These are phyloP conservation scores for Mucor irregularis DNA, from an alignment of 371 early-diverging fungal species.

Conservation along the genomic window DNA sequence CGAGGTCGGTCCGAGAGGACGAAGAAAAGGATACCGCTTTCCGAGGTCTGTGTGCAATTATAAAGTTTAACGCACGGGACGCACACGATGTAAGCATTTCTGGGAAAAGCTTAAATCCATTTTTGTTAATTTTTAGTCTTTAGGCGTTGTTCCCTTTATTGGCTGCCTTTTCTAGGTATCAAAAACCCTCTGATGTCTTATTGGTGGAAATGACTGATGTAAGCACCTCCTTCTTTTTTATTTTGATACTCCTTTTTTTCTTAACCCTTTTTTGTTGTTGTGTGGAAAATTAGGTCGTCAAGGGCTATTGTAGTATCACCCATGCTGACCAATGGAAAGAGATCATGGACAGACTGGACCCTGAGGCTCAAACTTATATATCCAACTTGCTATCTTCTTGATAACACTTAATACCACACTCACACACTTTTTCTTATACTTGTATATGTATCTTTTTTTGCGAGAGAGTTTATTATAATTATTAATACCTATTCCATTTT, in stretches of 20 bases:
- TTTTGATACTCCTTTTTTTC: no score
- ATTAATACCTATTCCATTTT: no score
- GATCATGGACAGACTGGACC: neutral
- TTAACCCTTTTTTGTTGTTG: neutral
- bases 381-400: no score
- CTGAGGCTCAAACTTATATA: neutral
- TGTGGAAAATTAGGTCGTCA: constrained; percentile 3
- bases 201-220: constrained; percentile 10
- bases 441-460: no score
- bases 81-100: constrained; percentile 53
- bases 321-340: constrained; percentile 4
- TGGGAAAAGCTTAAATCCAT: neutral
- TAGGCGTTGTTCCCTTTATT: constrained; percentile 12
- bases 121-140: neutral
- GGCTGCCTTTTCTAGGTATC: constrained; percentile 5
- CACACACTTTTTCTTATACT: no score
- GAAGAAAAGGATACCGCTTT: constrained; percentile 89
- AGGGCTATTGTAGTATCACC: neutral
- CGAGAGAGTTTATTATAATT: no score
- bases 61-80: constrained; percentile 75
- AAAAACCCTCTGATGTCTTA: constrained; percentile 3
- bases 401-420: no score
- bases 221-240: neutral
- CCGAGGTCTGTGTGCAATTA: constrained; percentile 81
- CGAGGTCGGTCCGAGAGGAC: constrained; percentile 73